Evolutionary conservation across 129 eudicot genomes (phyloP).

Genomic region (Arctium lappa): DNA sequence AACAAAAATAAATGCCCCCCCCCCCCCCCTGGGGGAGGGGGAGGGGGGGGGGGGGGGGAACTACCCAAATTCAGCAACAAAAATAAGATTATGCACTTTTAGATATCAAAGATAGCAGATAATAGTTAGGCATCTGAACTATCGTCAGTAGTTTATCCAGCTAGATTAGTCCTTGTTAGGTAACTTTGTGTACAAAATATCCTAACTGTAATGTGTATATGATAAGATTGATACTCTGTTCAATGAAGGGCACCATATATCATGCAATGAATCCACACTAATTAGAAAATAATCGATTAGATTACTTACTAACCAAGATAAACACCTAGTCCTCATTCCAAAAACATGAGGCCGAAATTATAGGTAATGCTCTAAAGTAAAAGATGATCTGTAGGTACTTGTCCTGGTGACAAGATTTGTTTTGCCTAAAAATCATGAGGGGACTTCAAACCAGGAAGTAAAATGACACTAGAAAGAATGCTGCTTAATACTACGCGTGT

Average conservation of each 20-base stretch:
- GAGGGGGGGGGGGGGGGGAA: no score
- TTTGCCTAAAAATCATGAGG: background rate
- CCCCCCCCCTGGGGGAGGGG: no score
- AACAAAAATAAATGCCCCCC: no score
- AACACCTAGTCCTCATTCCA: no score
- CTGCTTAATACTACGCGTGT: slow-evolving; percentile 1
- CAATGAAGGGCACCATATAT: background rate
- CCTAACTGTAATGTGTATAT: background rate
- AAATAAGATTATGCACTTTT: no score
- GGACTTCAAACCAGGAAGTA: background rate
- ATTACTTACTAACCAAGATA: no score
- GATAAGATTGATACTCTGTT: background rate
- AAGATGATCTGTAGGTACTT: background rate
- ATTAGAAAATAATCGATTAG: background rate
- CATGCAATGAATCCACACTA: background rate
- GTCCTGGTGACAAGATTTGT: background rate
- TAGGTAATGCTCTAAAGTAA: background rate
- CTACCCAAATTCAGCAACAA: no score
- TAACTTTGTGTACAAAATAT: background rate
- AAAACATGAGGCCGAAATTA: background rate
- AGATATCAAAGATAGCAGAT: no score
- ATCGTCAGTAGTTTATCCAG: background rate
- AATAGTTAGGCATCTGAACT: background rate
- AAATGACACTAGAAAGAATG: background rate
- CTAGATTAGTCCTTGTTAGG: background rate